These are phyloP conservation scores for Microthlaspi erraticum DNA, from an alignment of 345 rosid species.

Conservation along the genomic window DNA sequence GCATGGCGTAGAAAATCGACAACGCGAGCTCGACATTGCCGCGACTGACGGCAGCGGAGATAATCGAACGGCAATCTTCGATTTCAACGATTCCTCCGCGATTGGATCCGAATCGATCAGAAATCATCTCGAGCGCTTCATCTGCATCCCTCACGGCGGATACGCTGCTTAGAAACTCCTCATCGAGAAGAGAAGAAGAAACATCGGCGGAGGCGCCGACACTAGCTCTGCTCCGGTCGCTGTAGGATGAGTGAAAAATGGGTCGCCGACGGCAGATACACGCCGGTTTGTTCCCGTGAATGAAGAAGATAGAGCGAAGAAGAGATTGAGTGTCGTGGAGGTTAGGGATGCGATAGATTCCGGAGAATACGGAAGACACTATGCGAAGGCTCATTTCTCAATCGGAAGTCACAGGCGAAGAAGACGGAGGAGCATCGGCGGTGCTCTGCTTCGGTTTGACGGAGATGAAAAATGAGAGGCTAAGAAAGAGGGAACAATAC, in stretches of 20 bases:
- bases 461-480: conserved; percentile 66
- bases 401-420: conserved; percentile 38
- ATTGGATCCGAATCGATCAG: conserved; percentile 36
- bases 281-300: conserved; percentile 31
- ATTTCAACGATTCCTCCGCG: conserved; percentile 54
- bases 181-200: conserved; percentile 45
- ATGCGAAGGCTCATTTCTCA: conserved; percentile 39
- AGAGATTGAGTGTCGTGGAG: conserved; percentile 46
- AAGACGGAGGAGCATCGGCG: conserved; percentile 43
- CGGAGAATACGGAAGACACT: conserved; percentile 52
- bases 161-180: conserved; percentile 53
- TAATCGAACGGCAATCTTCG: conserved; percentile 61
- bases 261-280: conserved; percentile 14
- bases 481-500: conserved; percentile 22
- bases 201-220: conserved; percentile 36
- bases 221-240: conserved; percentile 3
- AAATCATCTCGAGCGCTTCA: conserved; percentile 64
- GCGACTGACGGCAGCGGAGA: conserved; percentile 68
- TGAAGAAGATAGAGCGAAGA: conserved; percentile 40
- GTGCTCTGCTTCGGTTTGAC: conserved; percentile 7
- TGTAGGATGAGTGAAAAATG: conserved; percentile 8
- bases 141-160: conserved; percentile 64
- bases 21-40: conserved; percentile 75
- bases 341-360: conserved; percentile 43
- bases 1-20: conserved; percentile 90